Percentiles rank a stretch among this genome's conserved stretches.
Conservation (phyloP, 2,329 filamentous ascomycete genomes). For the Coniella vitis region DNA sequence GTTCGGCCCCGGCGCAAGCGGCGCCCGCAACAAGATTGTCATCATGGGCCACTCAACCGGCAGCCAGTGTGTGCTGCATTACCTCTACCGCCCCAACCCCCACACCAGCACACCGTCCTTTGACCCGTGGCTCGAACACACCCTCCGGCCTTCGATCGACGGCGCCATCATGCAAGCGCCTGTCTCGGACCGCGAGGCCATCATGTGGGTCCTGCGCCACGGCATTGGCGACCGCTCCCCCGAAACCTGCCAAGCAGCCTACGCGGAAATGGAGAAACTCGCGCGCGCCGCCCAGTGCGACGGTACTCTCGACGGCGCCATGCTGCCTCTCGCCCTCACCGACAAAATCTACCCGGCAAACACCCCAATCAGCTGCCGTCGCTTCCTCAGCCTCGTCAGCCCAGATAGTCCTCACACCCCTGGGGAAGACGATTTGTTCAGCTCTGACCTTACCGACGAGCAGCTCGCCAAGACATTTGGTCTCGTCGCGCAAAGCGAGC, state of each 20-base stretch:
- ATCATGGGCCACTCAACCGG: constrained; percentile 64
- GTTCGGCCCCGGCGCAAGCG: constrained; percentile 18
- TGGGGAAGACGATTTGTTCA: constrained; percentile 60
- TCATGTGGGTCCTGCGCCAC: constrained; percentile 30
- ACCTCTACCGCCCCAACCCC: constrained; percentile 40
- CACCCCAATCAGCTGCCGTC: constrained; percentile 23
- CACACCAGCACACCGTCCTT: constrained; percentile 20
- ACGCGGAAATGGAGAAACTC: constrained; percentile 30
- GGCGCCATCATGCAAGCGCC: constrained; percentile 59
- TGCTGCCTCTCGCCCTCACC: constrained; percentile 28
- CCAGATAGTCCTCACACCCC: constrained; percentile 39
- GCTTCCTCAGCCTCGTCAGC: constrained; percentile 40
- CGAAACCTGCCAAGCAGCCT: constrained; percentile 26
- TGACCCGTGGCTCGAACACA: constrained; percentile 24
- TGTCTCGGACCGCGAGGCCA: constrained; percentile 53
- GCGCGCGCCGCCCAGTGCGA: constrained; percentile 23
- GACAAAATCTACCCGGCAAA: constrained; percentile 24
- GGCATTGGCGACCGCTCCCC: constrained; percentile 25
- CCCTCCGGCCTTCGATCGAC: constrained; percentile 39
- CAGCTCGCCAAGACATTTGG: constrained; percentile 50
- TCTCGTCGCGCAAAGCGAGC: constrained; percentile 27
- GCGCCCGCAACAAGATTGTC: constrained; percentile 38
- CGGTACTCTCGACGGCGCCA: constrained; percentile 22
- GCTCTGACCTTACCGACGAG: constrained; percentile 48
- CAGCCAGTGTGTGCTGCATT: constrained; percentile 60